Conservation (phyloP, 768 basidiomycete species). For the Lentinula lateritia region DNA sequence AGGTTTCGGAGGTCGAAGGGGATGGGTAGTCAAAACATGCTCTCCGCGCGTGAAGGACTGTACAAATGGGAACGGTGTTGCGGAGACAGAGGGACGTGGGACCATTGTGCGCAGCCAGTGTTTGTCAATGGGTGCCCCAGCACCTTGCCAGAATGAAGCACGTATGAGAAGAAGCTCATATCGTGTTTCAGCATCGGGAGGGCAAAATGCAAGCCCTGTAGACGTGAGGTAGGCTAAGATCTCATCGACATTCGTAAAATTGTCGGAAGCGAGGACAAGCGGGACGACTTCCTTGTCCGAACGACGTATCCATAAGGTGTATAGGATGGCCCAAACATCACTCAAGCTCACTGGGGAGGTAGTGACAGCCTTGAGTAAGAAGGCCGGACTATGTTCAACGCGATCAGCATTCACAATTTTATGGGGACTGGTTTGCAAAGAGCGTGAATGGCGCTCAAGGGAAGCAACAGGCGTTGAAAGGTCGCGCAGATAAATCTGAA, state of each 20-base stretch:
- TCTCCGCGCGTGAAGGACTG: constrained; percentile 39
- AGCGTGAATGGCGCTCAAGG: constrained; percentile 1
- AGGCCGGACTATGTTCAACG: background rate
- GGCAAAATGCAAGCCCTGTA: constrained; percentile 26
- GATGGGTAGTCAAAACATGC: constrained; percentile 43
- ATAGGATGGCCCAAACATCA: constrained; percentile 35
- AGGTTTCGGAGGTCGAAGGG: constrained; percentile 46
- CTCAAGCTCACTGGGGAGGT: constrained; percentile 16
- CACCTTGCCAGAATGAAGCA: constrained; percentile 46
- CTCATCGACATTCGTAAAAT: constrained; percentile 23
- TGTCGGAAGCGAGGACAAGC: constrained; percentile 19
- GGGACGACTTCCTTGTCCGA: constrained; percentile 37
- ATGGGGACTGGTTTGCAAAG: constrained; percentile 3
- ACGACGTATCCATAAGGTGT: constrained; percentile 34
- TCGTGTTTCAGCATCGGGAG: constrained; percentile 10
- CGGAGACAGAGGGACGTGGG: constrained; percentile 20
- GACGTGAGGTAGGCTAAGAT: constrained; percentile 30
- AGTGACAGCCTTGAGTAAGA: background rate
- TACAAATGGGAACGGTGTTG: constrained; percentile 28
- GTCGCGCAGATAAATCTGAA: background rate
- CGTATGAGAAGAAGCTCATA: constrained; percentile 33
- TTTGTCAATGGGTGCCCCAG: constrained; percentile 29
- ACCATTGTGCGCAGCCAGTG: constrained; percentile 25
- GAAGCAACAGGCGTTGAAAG: background rate
- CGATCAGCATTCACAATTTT: constrained; percentile 10